phyloP scores from a whole-genome alignment of 1,284 basidiomycete genomes.

The Cryptococcus amylolentus region DNA sequence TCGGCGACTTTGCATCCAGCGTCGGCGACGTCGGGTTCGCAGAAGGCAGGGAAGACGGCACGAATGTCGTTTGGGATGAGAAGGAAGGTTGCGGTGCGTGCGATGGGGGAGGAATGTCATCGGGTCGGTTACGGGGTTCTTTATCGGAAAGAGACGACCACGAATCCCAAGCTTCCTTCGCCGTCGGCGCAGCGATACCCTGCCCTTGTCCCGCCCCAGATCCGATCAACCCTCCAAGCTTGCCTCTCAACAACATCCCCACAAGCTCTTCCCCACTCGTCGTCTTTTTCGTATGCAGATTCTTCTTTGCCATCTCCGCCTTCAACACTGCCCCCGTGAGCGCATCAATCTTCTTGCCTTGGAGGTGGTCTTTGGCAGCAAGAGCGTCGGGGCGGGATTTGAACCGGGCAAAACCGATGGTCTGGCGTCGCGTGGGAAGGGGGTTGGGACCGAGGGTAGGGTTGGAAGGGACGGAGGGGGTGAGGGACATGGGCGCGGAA shows the following conservation, averaged over 20 bases:
- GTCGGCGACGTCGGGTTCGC: not conserved
- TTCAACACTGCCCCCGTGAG: constrained; percentile 91
- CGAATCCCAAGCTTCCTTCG: constrained; percentile 39
- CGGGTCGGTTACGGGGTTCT: constrained; percentile 1
- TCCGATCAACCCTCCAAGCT: constrained; percentile 28
- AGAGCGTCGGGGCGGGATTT: constrained; percentile 80
- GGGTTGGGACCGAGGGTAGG: constrained; percentile 28
- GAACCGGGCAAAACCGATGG: constrained; percentile 98
- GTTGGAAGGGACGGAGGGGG: constrained; percentile 37
- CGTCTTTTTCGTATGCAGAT: constrained; percentile 90
- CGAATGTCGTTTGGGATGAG: not conserved
- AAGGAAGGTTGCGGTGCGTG: not conserved
- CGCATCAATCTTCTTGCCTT: constrained; percentile 88
- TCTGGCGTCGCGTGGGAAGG: constrained; percentile 61
- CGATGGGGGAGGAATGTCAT: constrained; percentile 10
- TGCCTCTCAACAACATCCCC: constrained; percentile 37
- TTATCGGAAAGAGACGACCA: constrained; percentile 17
- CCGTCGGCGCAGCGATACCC: not conserved
- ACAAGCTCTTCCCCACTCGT: constrained; percentile 52
- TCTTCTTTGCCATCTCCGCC: constrained; percentile 99
- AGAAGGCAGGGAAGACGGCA: not conserved
- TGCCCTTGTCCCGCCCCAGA: not conserved
- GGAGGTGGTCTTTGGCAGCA: constrained; percentile 80
- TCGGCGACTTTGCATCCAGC: not conserved
- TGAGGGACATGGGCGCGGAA: constrained; percentile 55